These are phyloP conservation scores for Daedalea quercina DNA, from an alignment of 768 basidiomycete genomes.

Conservation along the genomic window DNA sequence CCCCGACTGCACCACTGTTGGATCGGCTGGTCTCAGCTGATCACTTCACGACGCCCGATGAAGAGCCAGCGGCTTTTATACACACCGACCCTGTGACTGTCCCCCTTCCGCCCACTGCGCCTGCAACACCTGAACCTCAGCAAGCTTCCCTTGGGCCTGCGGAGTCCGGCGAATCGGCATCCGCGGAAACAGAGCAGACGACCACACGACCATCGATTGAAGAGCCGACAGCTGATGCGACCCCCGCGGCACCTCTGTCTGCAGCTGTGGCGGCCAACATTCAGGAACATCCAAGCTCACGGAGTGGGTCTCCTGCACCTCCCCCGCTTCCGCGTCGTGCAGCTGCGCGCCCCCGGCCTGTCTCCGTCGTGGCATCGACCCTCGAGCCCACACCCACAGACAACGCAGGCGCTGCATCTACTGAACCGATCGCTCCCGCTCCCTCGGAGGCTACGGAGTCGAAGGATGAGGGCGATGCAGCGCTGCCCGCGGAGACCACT, in stretches of 20 bases:
- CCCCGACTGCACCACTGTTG: conserved; percentile 4
- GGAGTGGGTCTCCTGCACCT: conserved; percentile 25
- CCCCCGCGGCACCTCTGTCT: background rate
- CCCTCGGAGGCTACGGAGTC: background rate
- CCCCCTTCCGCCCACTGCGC: conserved; percentile 15
- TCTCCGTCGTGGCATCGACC: conserved; percentile 14
- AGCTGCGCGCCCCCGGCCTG: conserved; percentile 41
- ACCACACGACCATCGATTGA: no score
- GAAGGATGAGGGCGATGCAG: background rate
- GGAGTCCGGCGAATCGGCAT: background rate
- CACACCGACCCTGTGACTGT: conserved; percentile 7
- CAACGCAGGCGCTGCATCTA: background rate
- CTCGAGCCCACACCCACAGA: background rate
- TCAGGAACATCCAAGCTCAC: conserved; percentile 6
- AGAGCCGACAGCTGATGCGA: no score
- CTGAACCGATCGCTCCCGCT: no score
- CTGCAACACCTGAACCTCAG: conserved; percentile 8
- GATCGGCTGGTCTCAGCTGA: conserved; percentile 13
- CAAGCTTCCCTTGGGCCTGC: background rate
- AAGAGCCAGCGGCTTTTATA: conserved; percentile 14
- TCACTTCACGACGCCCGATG: conserved; percentile 19
- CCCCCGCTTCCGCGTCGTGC: conserved; percentile 67
- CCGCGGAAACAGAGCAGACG: background rate
- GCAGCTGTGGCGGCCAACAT: background rate
- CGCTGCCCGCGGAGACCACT: background rate